A percentile compares a stretch with the other conserved stretches of the same genome.
These are phyloP conservation scores for Boletus subcaerulescens DNA, from an alignment of 768 basidiomycete genomes.

Conservation along the genomic window DNA sequence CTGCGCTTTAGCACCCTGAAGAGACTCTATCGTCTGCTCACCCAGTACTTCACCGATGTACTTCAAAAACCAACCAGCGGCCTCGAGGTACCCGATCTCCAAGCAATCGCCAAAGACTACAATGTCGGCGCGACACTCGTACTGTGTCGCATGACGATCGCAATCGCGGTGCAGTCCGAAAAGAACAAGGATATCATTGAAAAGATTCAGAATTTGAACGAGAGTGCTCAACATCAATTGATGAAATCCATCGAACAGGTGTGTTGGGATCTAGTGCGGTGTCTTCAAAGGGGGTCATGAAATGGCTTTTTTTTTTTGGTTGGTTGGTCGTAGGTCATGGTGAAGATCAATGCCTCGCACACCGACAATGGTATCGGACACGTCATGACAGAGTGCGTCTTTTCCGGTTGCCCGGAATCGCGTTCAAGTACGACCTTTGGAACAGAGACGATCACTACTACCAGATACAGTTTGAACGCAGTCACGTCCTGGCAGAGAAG, in stretches of 20 bases:
- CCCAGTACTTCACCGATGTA: conserved; percentile 82
- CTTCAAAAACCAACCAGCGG: conserved; percentile 75
- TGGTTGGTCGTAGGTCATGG: conserved; percentile 58
- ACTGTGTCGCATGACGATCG: conserved; percentile 79
- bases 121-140: conserved; percentile 62
- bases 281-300: background rate
- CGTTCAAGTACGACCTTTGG: background rate
- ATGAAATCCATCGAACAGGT: conserved; percentile 97
- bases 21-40: conserved; percentile 82
- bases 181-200: conserved; percentile 86
- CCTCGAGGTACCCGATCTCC: conserved; percentile 85
- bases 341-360: conserved; percentile 57
- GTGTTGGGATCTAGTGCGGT: conserved; percentile 17
- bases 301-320: background rate
- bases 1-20: conserved; percentile 81
- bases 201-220: conserved; percentile 80
- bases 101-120: conserved; percentile 78
- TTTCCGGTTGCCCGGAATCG: background rate
- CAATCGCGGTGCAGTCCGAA: conserved; percentile 86
- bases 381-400: conserved; percentile 77
- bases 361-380: conserved; percentile 51
- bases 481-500: conserved; percentile 77
- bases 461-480: conserved; percentile 76
- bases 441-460: conserved; percentile 87
- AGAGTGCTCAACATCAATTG: conserved; percentile 80